phyloP scores from a whole-genome alignment of 352 stramenopile genomes.

The Pythium grandisporangium region DNA sequence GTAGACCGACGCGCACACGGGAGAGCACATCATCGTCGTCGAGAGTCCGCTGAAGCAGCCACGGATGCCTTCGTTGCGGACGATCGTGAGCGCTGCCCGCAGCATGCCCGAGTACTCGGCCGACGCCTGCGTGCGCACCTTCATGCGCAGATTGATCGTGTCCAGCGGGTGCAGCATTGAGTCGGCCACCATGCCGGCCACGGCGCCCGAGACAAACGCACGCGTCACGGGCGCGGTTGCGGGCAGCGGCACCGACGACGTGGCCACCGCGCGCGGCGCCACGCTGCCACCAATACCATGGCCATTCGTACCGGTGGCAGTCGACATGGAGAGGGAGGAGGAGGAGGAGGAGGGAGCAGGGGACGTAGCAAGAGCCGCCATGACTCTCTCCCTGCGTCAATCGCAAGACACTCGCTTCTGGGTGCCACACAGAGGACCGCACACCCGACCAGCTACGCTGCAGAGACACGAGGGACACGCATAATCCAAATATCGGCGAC shows the following conservation, averaged over 20 bases:
- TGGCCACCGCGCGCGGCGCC: constrained; percentile 6
- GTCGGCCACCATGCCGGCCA: constrained; percentile 66
- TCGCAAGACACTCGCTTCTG: too few species aligned
- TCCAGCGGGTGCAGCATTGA: constrained; percentile 72
- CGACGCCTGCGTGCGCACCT: constrained; percentile 46
- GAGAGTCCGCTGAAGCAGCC: constrained; percentile 64
- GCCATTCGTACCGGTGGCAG: too few species aligned
- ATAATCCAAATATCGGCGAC: too few species aligned
- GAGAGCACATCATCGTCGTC: constrained; percentile 68
- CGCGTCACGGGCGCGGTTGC: constrained; percentile 34
- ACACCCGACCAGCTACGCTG: too few species aligned
- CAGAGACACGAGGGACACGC: too few species aligned
- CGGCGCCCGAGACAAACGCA: constrained; percentile 56
- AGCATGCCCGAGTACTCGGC: constrained; percentile 57
- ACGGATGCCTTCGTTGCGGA: constrained; percentile 61
- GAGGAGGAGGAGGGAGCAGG: too few species aligned
- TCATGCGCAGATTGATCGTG: constrained; percentile 80
- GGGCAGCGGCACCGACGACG: constrained; percentile 4
- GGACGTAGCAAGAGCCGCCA: too few species aligned
- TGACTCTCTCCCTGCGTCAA: too few species aligned
- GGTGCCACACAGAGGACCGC: too few species aligned
- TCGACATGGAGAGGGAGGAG: too few species aligned
- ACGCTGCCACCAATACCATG: too few species aligned
- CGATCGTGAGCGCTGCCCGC: constrained; percentile 48
- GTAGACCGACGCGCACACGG: constrained; percentile 63